These are phyloP conservation scores for Condylostoma magnum DNA, from an alignment of 169 alveolate species.

Conservation along the genomic window DNA sequence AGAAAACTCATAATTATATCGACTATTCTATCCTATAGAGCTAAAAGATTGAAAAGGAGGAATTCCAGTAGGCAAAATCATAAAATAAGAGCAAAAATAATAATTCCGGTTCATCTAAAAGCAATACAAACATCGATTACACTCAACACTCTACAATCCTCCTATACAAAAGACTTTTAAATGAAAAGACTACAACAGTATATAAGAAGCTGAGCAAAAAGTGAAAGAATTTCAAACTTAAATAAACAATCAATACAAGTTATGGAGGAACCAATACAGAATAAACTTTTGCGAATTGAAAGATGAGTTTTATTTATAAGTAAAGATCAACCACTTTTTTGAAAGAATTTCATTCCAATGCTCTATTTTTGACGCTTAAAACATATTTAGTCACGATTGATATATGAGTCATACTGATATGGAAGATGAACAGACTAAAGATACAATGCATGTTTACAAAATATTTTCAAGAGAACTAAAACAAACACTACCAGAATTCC, in stretches of 20 bases:
- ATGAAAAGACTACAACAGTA: conserved; percentile 13
- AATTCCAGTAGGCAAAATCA: conserved; percentile 19
- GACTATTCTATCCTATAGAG: background rate
- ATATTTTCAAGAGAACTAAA: background rate
- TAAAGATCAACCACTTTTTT: conserved; percentile 22
- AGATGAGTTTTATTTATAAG: conserved; percentile 20
- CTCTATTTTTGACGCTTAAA: background rate
- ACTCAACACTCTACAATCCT: conserved; percentile 10
- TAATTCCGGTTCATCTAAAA: background rate
- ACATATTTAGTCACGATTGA: conserved; percentile 9
- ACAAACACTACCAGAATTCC: background rate
- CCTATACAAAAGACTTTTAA: background rate
- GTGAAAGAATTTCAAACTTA: background rate
- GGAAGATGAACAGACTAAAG: background rate
- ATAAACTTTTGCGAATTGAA: conserved; percentile 17
- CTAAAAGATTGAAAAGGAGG: conserved; percentile 28
- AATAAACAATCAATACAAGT: background rate
- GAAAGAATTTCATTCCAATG: conserved; percentile 11
- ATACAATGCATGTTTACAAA: background rate
- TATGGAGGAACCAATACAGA: conserved; percentile 20
- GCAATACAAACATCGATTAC: conserved; percentile 1
- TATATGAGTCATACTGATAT: background rate
- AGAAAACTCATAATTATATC: conserved; percentile 6
- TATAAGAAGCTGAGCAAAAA: background rate
- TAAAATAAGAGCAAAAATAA: background rate